Evolutionary conservation across 495 filamentous ascomycete genomes (phyloP).

Genomic region (Letharia columbiana): DNA sequence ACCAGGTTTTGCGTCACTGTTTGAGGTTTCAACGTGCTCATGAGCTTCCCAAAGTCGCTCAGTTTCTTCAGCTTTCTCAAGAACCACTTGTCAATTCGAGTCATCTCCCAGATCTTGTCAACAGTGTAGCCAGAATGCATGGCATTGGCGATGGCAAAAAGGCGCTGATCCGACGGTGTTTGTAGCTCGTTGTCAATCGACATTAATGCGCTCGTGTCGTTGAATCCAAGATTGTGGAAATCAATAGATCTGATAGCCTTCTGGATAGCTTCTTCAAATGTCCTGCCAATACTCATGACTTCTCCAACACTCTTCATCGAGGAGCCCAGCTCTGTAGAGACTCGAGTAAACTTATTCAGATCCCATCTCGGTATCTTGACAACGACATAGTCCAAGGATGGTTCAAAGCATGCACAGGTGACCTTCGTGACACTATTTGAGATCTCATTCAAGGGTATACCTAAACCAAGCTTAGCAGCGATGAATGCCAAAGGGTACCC

Average conservation of each 20-base stretch:
- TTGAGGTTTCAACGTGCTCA: slow-evolving; percentile 58
- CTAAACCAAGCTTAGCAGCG: slow-evolving; percentile 88
- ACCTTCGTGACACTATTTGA: slow-evolving; percentile 92
- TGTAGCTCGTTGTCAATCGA: slow-evolving; percentile 92
- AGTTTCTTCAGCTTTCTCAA: slow-evolving; percentile 80
- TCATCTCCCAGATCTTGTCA: slow-evolving; percentile 95
- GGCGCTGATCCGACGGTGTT: slow-evolving; percentile 91
- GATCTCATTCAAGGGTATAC: slow-evolving; percentile 93
- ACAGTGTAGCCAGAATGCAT: slow-evolving; percentile 91
- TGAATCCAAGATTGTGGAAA: slow-evolving; percentile 91
- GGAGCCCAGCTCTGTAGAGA: slow-evolving; percentile 87
- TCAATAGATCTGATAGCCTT: slow-evolving; percentile 95
- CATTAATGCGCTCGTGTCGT: slow-evolving; percentile 81
- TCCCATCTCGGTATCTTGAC: slow-evolving; percentile 99
- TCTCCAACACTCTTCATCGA: slow-evolving; percentile 99
- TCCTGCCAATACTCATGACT: slow-evolving; percentile 95
- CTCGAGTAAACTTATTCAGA: slow-evolving; percentile 94
- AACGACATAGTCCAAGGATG: slow-evolving; percentile 97
- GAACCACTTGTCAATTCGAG: slow-evolving; percentile 84
- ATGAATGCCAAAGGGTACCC: slow-evolving; percentile 96
- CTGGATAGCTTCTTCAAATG: slow-evolving; percentile 97
- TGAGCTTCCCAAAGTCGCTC: slow-evolving; percentile 73
- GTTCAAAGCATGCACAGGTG: slow-evolving; percentile 96
- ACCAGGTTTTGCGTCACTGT: slow-evolving; percentile 57
- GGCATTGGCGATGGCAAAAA: slow-evolving; percentile 96